A percentile compares a stretch with the other conserved stretches of the same genome.
phyloP scores from a whole-genome alignment of 768 basidiomycete species.

The Collybia nuda region DNA sequence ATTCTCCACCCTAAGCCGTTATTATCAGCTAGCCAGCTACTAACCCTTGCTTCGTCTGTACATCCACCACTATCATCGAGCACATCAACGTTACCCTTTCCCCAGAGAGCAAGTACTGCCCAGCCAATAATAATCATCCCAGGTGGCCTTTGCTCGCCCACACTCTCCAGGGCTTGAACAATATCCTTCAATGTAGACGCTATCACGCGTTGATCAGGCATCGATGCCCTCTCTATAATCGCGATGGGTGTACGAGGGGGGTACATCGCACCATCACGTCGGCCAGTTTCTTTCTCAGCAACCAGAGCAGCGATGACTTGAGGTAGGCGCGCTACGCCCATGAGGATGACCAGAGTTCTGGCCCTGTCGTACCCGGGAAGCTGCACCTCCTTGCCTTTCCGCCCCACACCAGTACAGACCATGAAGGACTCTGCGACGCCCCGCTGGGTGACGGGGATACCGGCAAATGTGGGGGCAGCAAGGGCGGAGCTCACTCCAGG shows the following conservation, averaged over 20 bases:
- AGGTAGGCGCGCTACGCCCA: constrained; percentile 89
- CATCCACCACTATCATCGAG: constrained; percentile 56
- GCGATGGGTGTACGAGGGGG: constrained; percentile 83
- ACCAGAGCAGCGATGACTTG: constrained; percentile 67
- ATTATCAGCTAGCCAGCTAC: constrained; percentile 59
- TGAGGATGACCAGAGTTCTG: constrained; percentile 82
- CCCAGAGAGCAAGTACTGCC: constrained; percentile 79
- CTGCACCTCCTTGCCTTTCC: constrained; percentile 76
- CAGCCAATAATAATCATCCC: constrained; percentile 97
- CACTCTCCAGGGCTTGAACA: constrained; percentile 64
- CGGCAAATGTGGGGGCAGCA: constrained; percentile 85
- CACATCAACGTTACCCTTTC: constrained; percentile 66
- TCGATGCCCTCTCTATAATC: constrained; percentile 92
- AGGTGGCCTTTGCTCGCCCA: constrained; percentile 88
- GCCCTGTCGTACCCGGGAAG: constrained; percentile 87
- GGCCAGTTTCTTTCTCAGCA: constrained; percentile 20
- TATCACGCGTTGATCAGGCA: constrained; percentile 88
- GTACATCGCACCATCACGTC: constrained; percentile 49
- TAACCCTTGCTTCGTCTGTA: constrained; percentile 47
- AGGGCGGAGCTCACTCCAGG: constrained; percentile 91
- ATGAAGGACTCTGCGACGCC: constrained; percentile 89
- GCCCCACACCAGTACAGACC: constrained; percentile 93
- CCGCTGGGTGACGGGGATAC: constrained; percentile 93
- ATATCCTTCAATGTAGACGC: constrained; percentile 76
- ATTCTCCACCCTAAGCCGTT: constrained; percentile 55